Evolutionary conservation across 2,329 filamentous ascomycete genomes (phyloP).

Genomic region (Stagonosporopsis rhizophila): DNA sequence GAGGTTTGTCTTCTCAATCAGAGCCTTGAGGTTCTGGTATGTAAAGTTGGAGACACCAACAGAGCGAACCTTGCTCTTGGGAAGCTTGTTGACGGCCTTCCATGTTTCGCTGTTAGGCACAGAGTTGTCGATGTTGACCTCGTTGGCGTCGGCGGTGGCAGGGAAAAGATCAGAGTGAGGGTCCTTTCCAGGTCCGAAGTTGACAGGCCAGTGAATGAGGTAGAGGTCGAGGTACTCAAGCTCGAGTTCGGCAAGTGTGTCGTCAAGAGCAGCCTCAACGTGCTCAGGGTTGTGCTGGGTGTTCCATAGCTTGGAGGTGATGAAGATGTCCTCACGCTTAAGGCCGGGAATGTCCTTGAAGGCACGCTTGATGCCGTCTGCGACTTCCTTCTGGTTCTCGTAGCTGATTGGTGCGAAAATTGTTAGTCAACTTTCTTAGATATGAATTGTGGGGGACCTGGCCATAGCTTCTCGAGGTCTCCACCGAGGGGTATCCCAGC

Average conservation of each 20-base stretch:
- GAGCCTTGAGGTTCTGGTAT: slow-evolving; percentile 55
- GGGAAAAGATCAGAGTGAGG: slow-evolving; percentile 42
- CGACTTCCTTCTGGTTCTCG: slow-evolving; percentile 43
- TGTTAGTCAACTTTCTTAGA: slow-evolving; percentile 25
- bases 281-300: slow-evolving; percentile 76
- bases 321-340: slow-evolving; percentile 43
- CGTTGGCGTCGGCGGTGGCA: slow-evolving; percentile 60
- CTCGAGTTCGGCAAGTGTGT: slow-evolving; percentile 76
- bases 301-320: slow-evolving; percentile 90
- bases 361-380: slow-evolving; percentile 40
- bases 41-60: slow-evolving; percentile 45
- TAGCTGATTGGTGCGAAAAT: slow-evolving; percentile 41
- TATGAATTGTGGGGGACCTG: slow-evolving; percentile 4
- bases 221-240: slow-evolving; percentile 91
- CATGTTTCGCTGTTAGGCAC: slow-evolving; percentile 41
- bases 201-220: slow-evolving; percentile 87
- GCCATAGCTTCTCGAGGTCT: slow-evolving; percentile 28
- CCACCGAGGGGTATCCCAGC: slow-evolving; percentile 29
- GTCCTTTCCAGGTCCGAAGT: slow-evolving; percentile 66
- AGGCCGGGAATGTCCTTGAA: slow-evolving; percentile 36
- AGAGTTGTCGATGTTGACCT: slow-evolving; percentile 51
- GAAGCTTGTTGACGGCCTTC: slow-evolving; percentile 50
- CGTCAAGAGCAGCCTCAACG: slow-evolving; percentile 76
- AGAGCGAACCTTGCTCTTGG: slow-evolving; percentile 47
- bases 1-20: slow-evolving; percentile 58